Evolutionary conservation across 2,329 filamentous ascomycete species (phyloP), one percentile per base, ranked within the genome.

Genomic region (Zymoseptoria passerinii): DNA sequence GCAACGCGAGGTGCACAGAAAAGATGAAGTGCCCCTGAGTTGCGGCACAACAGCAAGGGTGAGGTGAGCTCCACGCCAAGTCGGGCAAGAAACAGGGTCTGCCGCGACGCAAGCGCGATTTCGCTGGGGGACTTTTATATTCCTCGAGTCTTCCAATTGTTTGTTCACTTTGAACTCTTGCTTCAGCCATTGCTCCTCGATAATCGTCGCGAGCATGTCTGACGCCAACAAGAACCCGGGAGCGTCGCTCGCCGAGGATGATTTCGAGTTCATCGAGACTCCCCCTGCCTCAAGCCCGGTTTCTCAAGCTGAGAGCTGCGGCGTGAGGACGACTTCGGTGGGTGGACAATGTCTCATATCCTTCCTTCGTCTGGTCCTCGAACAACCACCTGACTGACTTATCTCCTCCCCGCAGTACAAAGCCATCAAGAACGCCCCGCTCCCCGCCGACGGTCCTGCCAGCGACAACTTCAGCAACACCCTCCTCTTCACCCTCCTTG

Each of bases 371-470:
- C 60, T 52, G 27, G 23, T 55, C 50, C 50, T 50, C 20, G 51
- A 48, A 50, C 18, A 44, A 19, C 28, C n/a, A 29, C 20, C 40
- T 4, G 10, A 10, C 16, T 48, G 18, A 19, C 19, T 20, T 18
- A 13, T 5, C 28, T 16, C 40, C n/a, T 27, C 53, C 54, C 10
- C 44, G 23, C 48, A 95, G 92, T 92, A 85, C 70, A 87, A 90
- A 29, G 78, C 90, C 61, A 97, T 97, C 78, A 89, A 95, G 73
- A 97, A 97, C 84, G 89, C 86, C 53, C 91, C 94, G 65, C 84
- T 97, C 50, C 94, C 94, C 44, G 92, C 92, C 65, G 94, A 99
- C 74, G 89, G 85, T 54, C 79, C 90, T 54, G 89, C 91, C 65
- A 85, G 83, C 74, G 90, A 95, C 67, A 86, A 80, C 75, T 99